Base-by-base conservation (phyloP, 129 eudicot genomes). In the Escallonia herrerae region DNA sequence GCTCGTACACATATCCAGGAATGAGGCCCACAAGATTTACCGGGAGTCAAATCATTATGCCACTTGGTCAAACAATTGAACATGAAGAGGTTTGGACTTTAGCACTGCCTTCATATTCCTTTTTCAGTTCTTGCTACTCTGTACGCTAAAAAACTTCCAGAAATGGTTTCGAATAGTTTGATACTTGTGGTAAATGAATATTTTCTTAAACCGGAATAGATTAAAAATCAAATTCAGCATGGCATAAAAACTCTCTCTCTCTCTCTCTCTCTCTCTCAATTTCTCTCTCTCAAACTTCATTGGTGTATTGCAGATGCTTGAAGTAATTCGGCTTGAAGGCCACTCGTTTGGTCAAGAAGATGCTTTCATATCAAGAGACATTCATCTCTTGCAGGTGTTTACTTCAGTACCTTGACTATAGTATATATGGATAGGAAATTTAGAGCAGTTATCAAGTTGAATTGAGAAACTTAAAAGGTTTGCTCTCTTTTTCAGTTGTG, bases 41-140 rank as follows among this genome's bases (percentile, higher is more conserved):
- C 2, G 95, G 98, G 52, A 86, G 87, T 83, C 98, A 91, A 79
- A 82, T 91, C 55, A 85, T 91, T 74, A 86, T 91, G 96, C 98
- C 98, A 54, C 78, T 91, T 43, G 96, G 95, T 61, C 96, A 85
- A 57, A 91, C 98, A 51, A 83, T 91, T 49, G 98, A 91, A 66
- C 86, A 91, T 4, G 98, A 91, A 80, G 98, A 91, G 90, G 97
- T 91, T 72, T 14, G 43, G 15, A 22, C 33, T 22, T 22, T 22
- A 22, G 33, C 33, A 22, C 33, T 22, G 41, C 46, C 22, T 54
- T 55, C 5, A 56, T 41, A 37, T 7, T 10, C 8, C 1, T 45
- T 37, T 9, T 62, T 52, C 54, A 6, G 58, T 68, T 43, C 14
- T 55, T 53, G 37, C 12, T 15, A 12, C 64, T 48, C 15, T 52